A percentile compares a stretch with the other conserved stretches of the same genome.
Conservation (phyloP, 2,329 filamentous ascomycete genomes). For the Epichloe hybrida region DNA sequence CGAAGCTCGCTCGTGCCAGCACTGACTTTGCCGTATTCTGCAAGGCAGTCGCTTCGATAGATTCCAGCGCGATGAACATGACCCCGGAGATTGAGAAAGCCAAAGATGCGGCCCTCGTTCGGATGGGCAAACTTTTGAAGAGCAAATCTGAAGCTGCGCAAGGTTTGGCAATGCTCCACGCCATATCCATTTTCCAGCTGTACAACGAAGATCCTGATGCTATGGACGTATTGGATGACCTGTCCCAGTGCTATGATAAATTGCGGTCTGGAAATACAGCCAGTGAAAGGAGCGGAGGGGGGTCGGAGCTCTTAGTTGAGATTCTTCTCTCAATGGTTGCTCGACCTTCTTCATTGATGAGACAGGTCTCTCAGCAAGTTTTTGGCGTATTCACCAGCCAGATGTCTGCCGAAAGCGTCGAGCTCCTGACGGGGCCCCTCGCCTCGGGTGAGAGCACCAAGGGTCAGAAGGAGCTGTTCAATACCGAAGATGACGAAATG, state of each 20-base stretch:
- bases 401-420: slow-evolving; percentile 59
- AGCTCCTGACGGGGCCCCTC: slow-evolving; percentile 53
- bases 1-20: slow-evolving; percentile 40
- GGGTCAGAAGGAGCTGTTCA: slow-evolving; percentile 79
- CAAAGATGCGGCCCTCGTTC: slow-evolving; percentile 36
- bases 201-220: slow-evolving; percentile 85
- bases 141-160: slow-evolving; percentile 30
- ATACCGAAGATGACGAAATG: slow-evolving; percentile 48
- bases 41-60: slow-evolving; percentile 38
- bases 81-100: slow-evolving; percentile 40
- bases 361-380: slow-evolving; percentile 76
- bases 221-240: slow-evolving; percentile 65
- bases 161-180: slow-evolving; percentile 68
- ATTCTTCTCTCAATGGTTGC: slow-evolving; percentile 83
- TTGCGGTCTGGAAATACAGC: slow-evolving; percentile 35
- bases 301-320: slow-evolving; percentile 67
- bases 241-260: slow-evolving; percentile 62
- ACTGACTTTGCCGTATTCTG: slow-evolving; percentile 41
- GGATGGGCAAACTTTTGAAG: slow-evolving; percentile 39
- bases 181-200: slow-evolving; percentile 72
- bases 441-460: slow-evolving; percentile 65
- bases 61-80: slow-evolving; percentile 38
- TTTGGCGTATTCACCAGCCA: slow-evolving; percentile 70
- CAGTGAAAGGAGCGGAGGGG: slow-evolving; percentile 38
- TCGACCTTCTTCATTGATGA: slow-evolving; percentile 70